Conservation (phyloP, 2,329 filamentous ascomycete species). For the Aspergillus caelatus region DNA sequence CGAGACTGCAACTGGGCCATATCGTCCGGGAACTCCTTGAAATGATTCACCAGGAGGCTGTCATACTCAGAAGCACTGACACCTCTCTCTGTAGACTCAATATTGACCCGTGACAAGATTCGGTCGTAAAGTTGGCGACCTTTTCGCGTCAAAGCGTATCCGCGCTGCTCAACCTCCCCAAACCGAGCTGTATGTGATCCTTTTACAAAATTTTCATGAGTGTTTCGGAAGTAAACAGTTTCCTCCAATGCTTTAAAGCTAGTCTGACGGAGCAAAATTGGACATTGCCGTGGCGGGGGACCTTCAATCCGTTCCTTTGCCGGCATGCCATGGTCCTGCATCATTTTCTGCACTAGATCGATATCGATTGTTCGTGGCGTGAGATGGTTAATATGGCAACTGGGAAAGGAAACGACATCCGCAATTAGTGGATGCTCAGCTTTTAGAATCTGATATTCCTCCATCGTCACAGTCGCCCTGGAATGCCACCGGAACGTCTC, state of each 20-base stretch:
- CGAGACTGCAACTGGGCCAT: conserved; percentile 41
- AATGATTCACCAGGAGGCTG: conserved; percentile 30
- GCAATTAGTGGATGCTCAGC: conserved; percentile 53
- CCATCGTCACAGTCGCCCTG: conserved; percentile 42
- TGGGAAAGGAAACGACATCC: conserved; percentile 49
- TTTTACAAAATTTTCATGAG: conserved; percentile 21
- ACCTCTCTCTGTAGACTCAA: conserved; percentile 11
- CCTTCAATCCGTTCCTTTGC: conserved; percentile 57
- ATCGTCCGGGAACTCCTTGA: conserved; percentile 47
- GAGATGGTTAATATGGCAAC: conserved; percentile 58
- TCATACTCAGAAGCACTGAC: conserved; percentile 17
- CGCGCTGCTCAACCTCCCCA: conserved; percentile 58
- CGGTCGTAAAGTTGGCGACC: conserved; percentile 53
- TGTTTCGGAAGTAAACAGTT: conserved; percentile 44
- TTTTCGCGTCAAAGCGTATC: conserved; percentile 51
- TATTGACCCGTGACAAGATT: conserved; percentile 37
- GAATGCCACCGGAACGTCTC: conserved; percentile 54
- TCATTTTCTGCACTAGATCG: conserved; percentile 45
- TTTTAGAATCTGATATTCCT: conserved; percentile 48
- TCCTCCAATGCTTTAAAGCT: conserved; percentile 58
- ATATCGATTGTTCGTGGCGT: conserved; percentile 57
- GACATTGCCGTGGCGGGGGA: conserved; percentile 48
- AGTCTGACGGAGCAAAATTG: conserved; percentile 56
- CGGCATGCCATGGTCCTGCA: conserved; percentile 46
- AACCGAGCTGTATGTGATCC: conserved; percentile 55